Percentiles rank a stretch among this genome's conserved stretches.
phyloP scores from a whole-genome alignment of 805 yeast genomes.

The Wickerhamiella domercqiae region DNA sequence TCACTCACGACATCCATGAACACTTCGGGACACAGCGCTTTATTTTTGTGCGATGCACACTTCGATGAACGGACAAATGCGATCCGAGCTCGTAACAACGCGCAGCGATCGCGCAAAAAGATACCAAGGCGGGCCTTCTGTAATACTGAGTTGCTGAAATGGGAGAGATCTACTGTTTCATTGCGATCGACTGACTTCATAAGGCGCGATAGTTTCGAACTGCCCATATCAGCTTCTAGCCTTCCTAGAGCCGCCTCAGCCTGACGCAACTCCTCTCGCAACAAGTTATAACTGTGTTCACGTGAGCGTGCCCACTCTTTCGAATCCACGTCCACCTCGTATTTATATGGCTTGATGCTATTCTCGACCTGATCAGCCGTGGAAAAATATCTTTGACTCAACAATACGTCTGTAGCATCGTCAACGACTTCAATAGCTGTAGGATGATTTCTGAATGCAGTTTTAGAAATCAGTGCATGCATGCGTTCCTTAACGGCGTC shows the following conservation, averaged over 20 bases:
- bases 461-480: conserved; percentile 51
- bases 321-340: conserved; percentile 91
- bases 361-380: conserved; percentile 98
- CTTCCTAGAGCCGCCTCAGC: conserved; percentile 48
- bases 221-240: conserved; percentile 61
- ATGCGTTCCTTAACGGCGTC: conserved; percentile 68
- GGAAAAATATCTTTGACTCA: conserved; percentile 63
- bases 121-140: conserved; percentile 72
- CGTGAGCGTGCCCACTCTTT: conserved; percentile 80
- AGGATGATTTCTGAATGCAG: conserved; percentile 76
- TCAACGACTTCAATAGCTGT: conserved; percentile 64
- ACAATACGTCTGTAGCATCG: conserved; percentile 70
- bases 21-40: conserved; percentile 86
- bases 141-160: conserved; percentile 57
- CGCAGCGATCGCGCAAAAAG: conserved; percentile 59
- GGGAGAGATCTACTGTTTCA: conserved; percentile 34
- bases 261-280: conserved; percentile 76
- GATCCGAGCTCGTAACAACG: conserved; percentile 57
- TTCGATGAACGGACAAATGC: conserved; percentile 57
- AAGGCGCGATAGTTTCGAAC: conserved; percentile 69
- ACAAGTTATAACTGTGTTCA: conserved; percentile 55
- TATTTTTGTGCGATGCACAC: conserved; percentile 66
- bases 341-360: conserved; percentile 94
- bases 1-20: conserved; percentile 85
- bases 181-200: conserved; percentile 42